Percentiles rank a stretch among this genome's conserved stretches.
phyloP scores from a whole-genome alignment of 2,329 filamentous ascomycete species.

The Dactylellina cionopaga region DNA sequence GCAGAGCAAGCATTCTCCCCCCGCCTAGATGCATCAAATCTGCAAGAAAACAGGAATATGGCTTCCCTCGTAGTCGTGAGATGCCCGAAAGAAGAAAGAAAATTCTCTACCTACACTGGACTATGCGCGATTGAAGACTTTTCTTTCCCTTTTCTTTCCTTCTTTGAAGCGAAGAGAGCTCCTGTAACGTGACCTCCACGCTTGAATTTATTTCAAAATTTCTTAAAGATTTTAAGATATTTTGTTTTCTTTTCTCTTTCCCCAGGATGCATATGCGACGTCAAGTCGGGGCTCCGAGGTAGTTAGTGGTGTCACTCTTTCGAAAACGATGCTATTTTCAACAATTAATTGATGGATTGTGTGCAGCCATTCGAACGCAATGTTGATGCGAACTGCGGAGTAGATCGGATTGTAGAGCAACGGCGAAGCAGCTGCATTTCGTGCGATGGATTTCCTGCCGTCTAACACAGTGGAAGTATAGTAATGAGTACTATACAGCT shows the following conservation, averaged over 20 bases:
- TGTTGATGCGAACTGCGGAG: constrained; percentile 22
- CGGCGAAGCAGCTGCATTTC: background rate
- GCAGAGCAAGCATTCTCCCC: constrained; percentile 35
- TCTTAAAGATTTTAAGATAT: constrained; percentile 37
- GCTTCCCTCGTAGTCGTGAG: constrained; percentile 24
- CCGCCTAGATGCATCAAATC: constrained; percentile 15
- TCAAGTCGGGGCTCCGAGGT: constrained; percentile 4
- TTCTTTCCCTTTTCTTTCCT: constrained; percentile 14
- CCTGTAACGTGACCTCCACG: constrained; percentile 50
- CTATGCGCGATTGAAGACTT: constrained; percentile 38
- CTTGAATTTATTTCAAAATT: constrained; percentile 29
- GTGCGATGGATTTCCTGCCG: constrained; percentile 19
- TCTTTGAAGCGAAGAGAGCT: constrained; percentile 42
- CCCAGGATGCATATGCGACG: constrained; percentile 1
- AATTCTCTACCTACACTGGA: background rate
- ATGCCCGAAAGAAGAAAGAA: constrained; percentile 52
- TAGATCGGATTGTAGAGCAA: constrained; percentile 26
- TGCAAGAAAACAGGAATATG: constrained; percentile 41
- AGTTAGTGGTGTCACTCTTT: background rate
- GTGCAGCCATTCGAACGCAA: background rate
- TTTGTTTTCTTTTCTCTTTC: background rate
- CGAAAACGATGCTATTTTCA: background rate
- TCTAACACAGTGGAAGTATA: constrained; percentile 8
- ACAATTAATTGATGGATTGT: background rate
- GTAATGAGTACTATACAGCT: constrained; percentile 25